phyloP scores from a whole-genome alignment of 2,329 filamentous ascomycete genomes.

The Anthostomella pinea region DNA sequence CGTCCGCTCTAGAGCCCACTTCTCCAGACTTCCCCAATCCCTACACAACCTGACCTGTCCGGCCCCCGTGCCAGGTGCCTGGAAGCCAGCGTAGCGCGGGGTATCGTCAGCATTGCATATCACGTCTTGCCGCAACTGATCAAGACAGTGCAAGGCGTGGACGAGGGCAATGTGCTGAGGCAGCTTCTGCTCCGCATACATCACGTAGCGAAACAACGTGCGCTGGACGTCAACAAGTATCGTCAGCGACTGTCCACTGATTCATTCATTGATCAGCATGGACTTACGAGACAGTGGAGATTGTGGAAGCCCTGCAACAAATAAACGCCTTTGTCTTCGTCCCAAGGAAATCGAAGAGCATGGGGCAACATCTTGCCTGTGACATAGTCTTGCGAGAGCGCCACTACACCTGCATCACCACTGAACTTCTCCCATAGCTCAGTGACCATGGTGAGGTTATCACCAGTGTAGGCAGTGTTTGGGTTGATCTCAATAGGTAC shows the following conservation, averaged over 20 bases:
- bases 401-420: slow-evolving; percentile 1
- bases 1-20: slow-evolving; percentile 4
- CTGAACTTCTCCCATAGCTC: slow-evolving; percentile 1
- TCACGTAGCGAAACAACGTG: slow-evolving; percentile 6
- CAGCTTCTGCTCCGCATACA: not conserved
- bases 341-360: slow-evolving; percentile 5
- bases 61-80: slow-evolving; percentile 2
- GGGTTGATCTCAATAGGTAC: slow-evolving; percentile 1
- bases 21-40: slow-evolving; percentile 4
- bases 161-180: slow-evolving; percentile 1
- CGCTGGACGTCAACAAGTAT: not conserved
- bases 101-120: slow-evolving; percentile 10
- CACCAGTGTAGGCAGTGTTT: not conserved
- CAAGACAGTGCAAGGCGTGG: slow-evolving; percentile 6
- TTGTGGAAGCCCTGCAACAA: slow-evolving; percentile 5
- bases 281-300: slow-evolving; percentile 6
- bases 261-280: too few species aligned
- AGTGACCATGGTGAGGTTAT: not conserved
- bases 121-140: slow-evolving; percentile 7
- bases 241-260: not conserved
- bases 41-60: slow-evolving; percentile 7
- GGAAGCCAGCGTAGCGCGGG: slow-evolving; percentile 4
- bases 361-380: too few species aligned
- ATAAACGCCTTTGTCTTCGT: slow-evolving; percentile 5
- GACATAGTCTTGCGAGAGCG: slow-evolving; percentile 2